phyloP scores from a whole-genome alignment of 75 land plant species.

The Pinus albicaulis region DNA sequence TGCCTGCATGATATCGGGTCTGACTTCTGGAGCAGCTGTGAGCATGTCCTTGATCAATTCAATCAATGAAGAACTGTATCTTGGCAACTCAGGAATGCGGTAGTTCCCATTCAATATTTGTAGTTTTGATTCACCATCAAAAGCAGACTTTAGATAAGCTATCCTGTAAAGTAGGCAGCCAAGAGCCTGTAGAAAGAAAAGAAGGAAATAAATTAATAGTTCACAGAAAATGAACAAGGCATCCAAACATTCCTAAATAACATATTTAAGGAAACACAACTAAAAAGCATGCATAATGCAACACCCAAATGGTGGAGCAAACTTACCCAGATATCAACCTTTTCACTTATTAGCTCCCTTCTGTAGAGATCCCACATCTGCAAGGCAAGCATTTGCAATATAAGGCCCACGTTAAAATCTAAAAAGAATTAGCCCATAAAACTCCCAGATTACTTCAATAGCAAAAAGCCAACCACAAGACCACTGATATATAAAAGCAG shows the following conservation, averaged over 20 bases:
- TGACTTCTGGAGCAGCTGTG: slow-evolving; percentile 65
- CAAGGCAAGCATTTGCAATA: background rate
- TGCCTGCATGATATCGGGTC: slow-evolving; percentile 99
- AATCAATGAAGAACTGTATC: slow-evolving; percentile 55
- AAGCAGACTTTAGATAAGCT: slow-evolving; percentile 88
- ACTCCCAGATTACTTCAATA: background rate
- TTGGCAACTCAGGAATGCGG: slow-evolving; percentile 89
- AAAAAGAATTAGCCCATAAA: background rate
- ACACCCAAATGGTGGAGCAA: slow-evolving; percentile 1
- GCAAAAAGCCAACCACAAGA: background rate
- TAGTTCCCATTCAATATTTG: slow-evolving; percentile 97
- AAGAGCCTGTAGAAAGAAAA: slow-evolving; percentile 70
- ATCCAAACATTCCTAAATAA: background rate
- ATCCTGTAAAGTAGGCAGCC: slow-evolving; percentile 93
- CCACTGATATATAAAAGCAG: background rate
- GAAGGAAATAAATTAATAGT: background rate
- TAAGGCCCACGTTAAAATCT: background rate
- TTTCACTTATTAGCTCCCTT: slow-evolving; percentile 88
- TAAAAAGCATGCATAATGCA: background rate
- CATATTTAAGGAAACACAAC: background rate
- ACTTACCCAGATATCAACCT: slow-evolving; percentile 99
- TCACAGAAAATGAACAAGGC: background rate
- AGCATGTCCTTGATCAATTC: slow-evolving; percentile 92
- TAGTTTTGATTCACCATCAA: slow-evolving; percentile 98
- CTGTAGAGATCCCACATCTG: slow-evolving; percentile 99